These are phyloP conservation scores for Rickenella mellea DNA, from an alignment of 768 basidiomycete genomes.

Conservation along the genomic window DNA sequence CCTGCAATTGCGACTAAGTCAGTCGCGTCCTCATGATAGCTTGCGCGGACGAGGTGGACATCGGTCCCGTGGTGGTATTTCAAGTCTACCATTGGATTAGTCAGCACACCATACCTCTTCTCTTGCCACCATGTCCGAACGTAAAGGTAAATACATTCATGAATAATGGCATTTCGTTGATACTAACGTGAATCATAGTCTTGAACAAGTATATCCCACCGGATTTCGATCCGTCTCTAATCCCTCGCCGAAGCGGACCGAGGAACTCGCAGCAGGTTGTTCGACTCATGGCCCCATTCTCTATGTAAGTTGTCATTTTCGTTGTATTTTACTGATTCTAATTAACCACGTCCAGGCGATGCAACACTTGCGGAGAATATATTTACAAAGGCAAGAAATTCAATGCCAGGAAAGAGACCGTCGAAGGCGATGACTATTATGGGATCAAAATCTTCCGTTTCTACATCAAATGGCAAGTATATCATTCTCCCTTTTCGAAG, in stretches of 20 bases:
- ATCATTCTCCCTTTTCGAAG: constrained; percentile 12
- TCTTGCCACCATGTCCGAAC: constrained; percentile 60
- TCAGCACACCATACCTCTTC: background rate
- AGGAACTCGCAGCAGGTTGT: constrained; percentile 97
- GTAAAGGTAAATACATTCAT: constrained; percentile 48
- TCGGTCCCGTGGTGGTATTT: too few species aligned
- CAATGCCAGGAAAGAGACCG: constrained; percentile 97
- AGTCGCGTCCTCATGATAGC: constrained; percentile 48
- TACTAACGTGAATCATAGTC: constrained; percentile 34
- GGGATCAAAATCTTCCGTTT: constrained; percentile 96
- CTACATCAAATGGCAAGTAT: constrained; percentile 79
- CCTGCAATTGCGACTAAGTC: constrained; percentile 71
- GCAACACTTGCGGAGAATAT: constrained; percentile 96
- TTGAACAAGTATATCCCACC: constrained; percentile 96
- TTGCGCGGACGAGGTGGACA: constrained; percentile 55
- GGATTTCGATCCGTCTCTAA: constrained; percentile 96
- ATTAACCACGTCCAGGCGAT: constrained; percentile 47
- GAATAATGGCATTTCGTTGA: background rate
- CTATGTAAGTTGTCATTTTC: constrained; percentile 54
- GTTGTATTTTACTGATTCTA: background rate
- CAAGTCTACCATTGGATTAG: too few species aligned
- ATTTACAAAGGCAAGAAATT: constrained; percentile 99
- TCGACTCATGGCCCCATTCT: constrained; percentile 98
- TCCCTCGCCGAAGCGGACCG: constrained; percentile 80
- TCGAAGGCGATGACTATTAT: constrained; percentile 93